Conservation (phyloP, 495 filamentous ascomycete genomes). For the Penicillium diatomitis region DNA sequence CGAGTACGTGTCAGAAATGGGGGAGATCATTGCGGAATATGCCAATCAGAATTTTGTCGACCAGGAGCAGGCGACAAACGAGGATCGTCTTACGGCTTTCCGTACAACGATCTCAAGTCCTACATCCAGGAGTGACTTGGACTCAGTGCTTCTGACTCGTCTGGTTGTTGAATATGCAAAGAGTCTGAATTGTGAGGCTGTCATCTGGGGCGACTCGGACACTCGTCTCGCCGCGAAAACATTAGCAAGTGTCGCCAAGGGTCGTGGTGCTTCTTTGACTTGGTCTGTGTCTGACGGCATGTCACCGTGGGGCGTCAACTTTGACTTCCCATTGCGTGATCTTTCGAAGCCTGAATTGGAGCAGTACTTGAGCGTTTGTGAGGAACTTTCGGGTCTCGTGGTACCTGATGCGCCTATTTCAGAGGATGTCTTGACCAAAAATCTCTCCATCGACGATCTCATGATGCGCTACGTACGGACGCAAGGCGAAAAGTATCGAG, state of each 20-base stretch:
- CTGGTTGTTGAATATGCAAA: conserved; percentile 59
- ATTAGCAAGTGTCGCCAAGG: conserved; percentile 81
- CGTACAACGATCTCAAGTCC: conserved; percentile 53
- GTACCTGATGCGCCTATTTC: conserved; percentile 27
- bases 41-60: conserved; percentile 19
- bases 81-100: conserved; percentile 42
- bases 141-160: conserved; percentile 56
- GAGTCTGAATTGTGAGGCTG: conserved; percentile 47
- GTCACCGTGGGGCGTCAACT: conserved; percentile 49
- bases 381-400: conserved; percentile 45
- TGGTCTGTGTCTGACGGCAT: conserved; percentile 70
- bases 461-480: conserved; percentile 81
- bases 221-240: conserved; percentile 81
- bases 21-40: conserved; percentile 19
- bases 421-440: conserved; percentile 45
- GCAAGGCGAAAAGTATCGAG: conserved; percentile 81
- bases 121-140: conserved; percentile 68
- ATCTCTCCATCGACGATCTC: conserved; percentile 81
- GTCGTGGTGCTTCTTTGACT: conserved; percentile 71
- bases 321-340: conserved; percentile 71
- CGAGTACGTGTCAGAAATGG: conserved; percentile 25
- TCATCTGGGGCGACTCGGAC: conserved; percentile 80
- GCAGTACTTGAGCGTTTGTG: conserved; percentile 46
- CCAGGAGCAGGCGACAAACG: conserved; percentile 20
- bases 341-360: conserved; percentile 70